Evolutionary conservation across 176 grass and related monocot species (phyloP), one percentile per base, ranked within the genome.

Genomic region (Themeda triandra): DNA sequence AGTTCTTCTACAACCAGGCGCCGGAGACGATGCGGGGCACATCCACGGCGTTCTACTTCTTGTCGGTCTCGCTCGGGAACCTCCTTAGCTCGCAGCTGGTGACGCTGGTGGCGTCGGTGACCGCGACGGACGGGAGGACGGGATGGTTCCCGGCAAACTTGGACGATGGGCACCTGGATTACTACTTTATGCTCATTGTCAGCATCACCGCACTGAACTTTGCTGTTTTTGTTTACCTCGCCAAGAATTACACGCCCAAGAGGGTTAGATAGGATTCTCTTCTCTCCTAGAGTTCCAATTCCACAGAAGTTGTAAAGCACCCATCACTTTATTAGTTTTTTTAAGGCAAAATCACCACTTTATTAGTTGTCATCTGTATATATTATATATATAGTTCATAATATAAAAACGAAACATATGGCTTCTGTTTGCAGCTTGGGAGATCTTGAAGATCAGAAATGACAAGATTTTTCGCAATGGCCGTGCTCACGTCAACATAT

Each of bases 1-100:
- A 82, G 78, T 90, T 90, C 83, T 90, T 90, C 73, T 90, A 90
- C 79, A 64, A 77, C 65, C 78, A 90, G 72, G 85, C 88, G 19
- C 88, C 88, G 24, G 80, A 87, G 84, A 62, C 84, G 44, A 79
- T 87, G 84, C 49, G 17, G 5, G 59, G 84, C 46, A 29, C 68
- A 18, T 90, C 74, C 2, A 90, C 73, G 45, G 88, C 88, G 23
- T 90, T 87, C 75, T 83, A 66, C 75, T 87, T 90, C 62, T 24
- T 90, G 18, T 60, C 84, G 3, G 0, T 6, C 19, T 90, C 84
- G 29, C 3, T 87, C 30, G 84, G 89, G 30, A 75, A 63, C 69
- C 10, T 87, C 13, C 45, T 90, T 13, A 84, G 78, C 59, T 83
- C 80, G 4, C 80, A 74, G 80, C 46, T 90, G 15, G 84, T 90